Evolutionary conservation across 768 basidiomycete genomes (phyloP), one percentile per base, ranked within the genome.

Genomic region (Termitomyces eurrhizus): DNA sequence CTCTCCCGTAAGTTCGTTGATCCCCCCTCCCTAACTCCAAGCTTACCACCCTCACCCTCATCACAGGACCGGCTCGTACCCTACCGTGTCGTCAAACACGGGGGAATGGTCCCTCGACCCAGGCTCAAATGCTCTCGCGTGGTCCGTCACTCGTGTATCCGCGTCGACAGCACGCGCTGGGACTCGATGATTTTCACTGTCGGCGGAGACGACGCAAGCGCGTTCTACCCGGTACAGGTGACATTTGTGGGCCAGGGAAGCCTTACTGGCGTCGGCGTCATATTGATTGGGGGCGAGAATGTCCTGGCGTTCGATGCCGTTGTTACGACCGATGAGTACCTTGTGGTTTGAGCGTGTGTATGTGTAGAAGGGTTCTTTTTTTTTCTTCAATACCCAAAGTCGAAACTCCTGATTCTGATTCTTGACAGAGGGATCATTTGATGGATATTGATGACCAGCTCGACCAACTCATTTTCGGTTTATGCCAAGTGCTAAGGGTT

Each of bases 101-200:
- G 91, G 89, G 36, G 83, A 87, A 67, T 97, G 93, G 91, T 78
- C 89, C 12, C 79, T 97, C 64, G 90, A 95, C 73, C 81, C 89
- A 1, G 83, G 84, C 24, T 85, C 84, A 5, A 89, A 94, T 71
- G 84, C 89, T 1, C 82, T 98, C 50, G 87, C 92, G 37, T 99
- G 96, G 96, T 81, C 82, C 3, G 87, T 92, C 58, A 84, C 91
- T 7, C 72, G 79, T 26, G 80, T 98, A 62, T 83, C 85, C 3
- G 65, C 82, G 0, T 74, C 79, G 86, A 86, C 53, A 81, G 82
- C 33, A 81, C 77, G 26, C 81, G 83, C 37, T 88, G 87, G 1
- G 96, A 96, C 9, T 91, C 86, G n/a, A 78, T 98, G 66, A 92
- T 98, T 67, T 98, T 98, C 75, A 89, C 82, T 45, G 86, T 94